Evolutionary conservation across 2,329 filamentous ascomycete species (phyloP).

Genomic region (Fusarium virguliforme): DNA sequence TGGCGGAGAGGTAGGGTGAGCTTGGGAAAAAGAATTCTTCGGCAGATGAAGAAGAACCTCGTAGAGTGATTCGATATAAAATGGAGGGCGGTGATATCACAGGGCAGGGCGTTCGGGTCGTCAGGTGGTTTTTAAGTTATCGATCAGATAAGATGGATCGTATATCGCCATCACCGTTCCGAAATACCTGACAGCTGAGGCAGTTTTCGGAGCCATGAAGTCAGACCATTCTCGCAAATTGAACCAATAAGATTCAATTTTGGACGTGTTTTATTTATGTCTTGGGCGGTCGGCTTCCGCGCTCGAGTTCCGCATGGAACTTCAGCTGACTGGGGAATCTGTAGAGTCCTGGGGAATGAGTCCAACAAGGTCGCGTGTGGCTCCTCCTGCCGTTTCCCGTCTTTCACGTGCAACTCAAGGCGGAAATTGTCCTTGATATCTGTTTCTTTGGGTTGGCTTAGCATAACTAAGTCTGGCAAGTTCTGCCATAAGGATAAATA

Average conservation of each 20-base stretch:
- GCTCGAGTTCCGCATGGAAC: background rate
- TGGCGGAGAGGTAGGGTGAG: background rate
- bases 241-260: background rate
- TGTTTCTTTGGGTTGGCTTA: too few species aligned
- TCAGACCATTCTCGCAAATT: background rate
- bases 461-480: too few species aligned
- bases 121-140: background rate
- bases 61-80: background rate
- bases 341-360: background rate
- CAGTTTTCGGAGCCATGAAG: background rate
- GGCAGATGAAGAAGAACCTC: background rate
- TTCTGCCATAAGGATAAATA: too few species aligned
- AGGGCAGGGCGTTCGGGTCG: background rate
- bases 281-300: background rate
- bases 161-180: background rate
- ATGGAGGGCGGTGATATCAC: background rate
- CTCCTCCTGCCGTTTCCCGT: background rate
- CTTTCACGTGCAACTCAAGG: too few species aligned
- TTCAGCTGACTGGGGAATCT: background rate
- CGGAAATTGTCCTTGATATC: too few species aligned
- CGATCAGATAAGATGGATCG: slow-evolving; percentile 6
- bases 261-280: background rate
- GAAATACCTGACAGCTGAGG: background rate
- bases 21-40: background rate
- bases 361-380: background rate